Percentiles rank a stretch among this genome's conserved stretches.
These are phyloP conservation scores for Dichomitus squalens DNA, from an alignment of 1,284 basidiomycete species.

Conservation along the genomic window DNA sequence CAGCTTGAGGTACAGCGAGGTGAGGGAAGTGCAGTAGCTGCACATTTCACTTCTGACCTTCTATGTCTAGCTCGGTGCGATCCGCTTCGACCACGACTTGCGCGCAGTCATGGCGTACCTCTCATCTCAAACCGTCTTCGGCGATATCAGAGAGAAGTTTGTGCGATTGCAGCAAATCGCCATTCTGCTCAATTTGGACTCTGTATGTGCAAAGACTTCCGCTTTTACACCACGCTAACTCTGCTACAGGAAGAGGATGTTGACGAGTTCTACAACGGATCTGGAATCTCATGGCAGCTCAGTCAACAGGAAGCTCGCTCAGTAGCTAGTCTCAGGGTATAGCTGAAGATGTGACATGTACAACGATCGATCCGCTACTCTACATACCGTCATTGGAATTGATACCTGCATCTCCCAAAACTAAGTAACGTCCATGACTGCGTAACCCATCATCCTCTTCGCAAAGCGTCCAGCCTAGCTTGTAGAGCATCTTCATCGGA, in stretches of 20 bases:
- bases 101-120: conserved; percentile 84
- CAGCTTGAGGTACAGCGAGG: conserved; percentile 87
- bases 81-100: conserved; percentile 94
- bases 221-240: neutral
- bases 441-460: conserved; percentile 21
- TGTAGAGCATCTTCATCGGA: conserved; percentile 73
- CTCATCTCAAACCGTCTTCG: conserved; percentile 83
- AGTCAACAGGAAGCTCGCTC: conserved; percentile 77
- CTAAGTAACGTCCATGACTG: neutral
- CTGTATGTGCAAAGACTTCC: conserved; percentile 46
- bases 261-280: conserved; percentile 90
- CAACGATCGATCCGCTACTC: conserved; percentile 12
- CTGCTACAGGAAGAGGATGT: conserved; percentile 80
- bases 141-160: conserved; percentile 91
- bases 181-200: conserved; percentile 89
- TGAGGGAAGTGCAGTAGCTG: conserved; percentile 33
- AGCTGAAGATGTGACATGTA: conserved; percentile 14
- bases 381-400: conserved; percentile 15
- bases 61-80: conserved; percentile 80
- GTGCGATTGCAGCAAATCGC: conserved; percentile 91
- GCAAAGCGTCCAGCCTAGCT: conserved; percentile 29
- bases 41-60: neutral
- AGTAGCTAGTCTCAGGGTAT: conserved; percentile 67
- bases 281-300: conserved; percentile 89
- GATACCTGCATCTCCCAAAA: neutral